Conservation (phyloP, 305 asterid genomes). For the Fraxinus ornus region DNA sequence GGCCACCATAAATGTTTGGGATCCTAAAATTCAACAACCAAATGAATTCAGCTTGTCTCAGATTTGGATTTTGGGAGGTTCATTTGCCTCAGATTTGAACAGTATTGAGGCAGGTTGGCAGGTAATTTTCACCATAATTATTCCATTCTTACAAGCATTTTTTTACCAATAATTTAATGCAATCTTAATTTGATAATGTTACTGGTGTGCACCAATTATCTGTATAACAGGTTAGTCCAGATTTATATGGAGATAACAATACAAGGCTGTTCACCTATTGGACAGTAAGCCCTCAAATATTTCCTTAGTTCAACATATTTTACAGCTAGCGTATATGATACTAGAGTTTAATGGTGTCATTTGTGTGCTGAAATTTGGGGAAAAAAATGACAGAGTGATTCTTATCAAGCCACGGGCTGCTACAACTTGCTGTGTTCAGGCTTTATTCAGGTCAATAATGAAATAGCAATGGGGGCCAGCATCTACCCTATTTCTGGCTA, state of each 20-base stretch:
- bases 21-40: conserved; percentile 62
- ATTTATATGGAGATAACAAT: conserved; percentile 63
- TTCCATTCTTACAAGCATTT: neutral
- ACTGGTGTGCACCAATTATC: neutral
- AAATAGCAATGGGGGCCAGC: conserved; percentile 71
- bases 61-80: conserved; percentile 66
- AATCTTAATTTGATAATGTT: conserved; percentile 10
- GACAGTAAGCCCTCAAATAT: conserved; percentile 43
- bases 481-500: conserved; percentile 52
- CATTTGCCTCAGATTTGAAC: conserved; percentile 62
- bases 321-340: neutral
- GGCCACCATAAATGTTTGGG: conserved; percentile 75
- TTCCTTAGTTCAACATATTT: neutral
- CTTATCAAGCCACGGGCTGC: conserved; percentile 71
- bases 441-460: conserved; percentile 59
- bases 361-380: conserved; percentile 11
- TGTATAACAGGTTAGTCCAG: conserved; percentile 59
- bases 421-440: conserved; percentile 65
- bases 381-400: conserved; percentile 49
- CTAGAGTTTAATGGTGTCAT: conserved; percentile 2
- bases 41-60: conserved; percentile 74
- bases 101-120: conserved; percentile 79
- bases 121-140: conserved; percentile 26
- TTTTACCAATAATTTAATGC: neutral
- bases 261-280: conserved; percentile 68